Evolutionary conservation across 768 basidiomycete genomes (phyloP).

Genomic region (Termitomyces sp.): DNA sequence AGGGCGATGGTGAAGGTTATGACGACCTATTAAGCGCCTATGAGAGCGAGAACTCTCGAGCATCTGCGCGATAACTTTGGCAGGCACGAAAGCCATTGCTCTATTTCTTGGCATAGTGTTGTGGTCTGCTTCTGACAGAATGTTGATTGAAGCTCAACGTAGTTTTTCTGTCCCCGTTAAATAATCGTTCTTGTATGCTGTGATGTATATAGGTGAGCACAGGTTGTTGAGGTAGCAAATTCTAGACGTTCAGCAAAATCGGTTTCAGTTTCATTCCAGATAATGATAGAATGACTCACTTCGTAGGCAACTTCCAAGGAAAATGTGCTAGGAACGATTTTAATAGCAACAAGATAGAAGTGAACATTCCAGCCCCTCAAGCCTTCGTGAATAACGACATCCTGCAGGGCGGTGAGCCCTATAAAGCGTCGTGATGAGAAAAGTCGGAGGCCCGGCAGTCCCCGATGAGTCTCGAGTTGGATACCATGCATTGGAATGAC

Average conservation of each 20-base stretch:
- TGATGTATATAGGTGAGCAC: conserved; percentile 59
- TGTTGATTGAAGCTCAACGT: too few relatives aligned
- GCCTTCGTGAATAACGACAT: conserved; percentile 74
- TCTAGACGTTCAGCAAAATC: conserved; percentile 33
- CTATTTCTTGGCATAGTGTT: not conserved
- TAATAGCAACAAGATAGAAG: conserved; percentile 59
- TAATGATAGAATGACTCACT: conserved; percentile 34
- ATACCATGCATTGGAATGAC: conserved; percentile 66
- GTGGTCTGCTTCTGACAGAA: not conserved
- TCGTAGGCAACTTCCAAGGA: conserved; percentile 55
- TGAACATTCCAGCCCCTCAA: conserved; percentile 68
- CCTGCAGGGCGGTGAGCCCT: conserved; percentile 47
- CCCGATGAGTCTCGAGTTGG: conserved; percentile 70
- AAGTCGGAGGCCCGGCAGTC: conserved; percentile 39
- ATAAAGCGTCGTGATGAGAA: conserved; percentile 52
- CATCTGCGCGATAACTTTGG: conserved; percentile 6
- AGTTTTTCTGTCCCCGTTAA: too few relatives aligned
- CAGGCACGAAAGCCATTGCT: not conserved
- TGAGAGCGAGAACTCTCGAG: conserved; percentile 56
- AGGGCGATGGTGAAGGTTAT: conserved; percentile 76
- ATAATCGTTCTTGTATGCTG: conserved; percentile 49
- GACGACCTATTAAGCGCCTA: conserved; percentile 79
- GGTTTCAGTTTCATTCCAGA: not conserved
- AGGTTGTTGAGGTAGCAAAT: conserved; percentile 58
- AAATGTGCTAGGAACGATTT: conserved; percentile 25